Evolutionary conservation across 495 filamentous ascomycete genomes (phyloP), one percentile per base, ranked within the genome.

Genomic region (Annulohypoxylon stygium): DNA sequence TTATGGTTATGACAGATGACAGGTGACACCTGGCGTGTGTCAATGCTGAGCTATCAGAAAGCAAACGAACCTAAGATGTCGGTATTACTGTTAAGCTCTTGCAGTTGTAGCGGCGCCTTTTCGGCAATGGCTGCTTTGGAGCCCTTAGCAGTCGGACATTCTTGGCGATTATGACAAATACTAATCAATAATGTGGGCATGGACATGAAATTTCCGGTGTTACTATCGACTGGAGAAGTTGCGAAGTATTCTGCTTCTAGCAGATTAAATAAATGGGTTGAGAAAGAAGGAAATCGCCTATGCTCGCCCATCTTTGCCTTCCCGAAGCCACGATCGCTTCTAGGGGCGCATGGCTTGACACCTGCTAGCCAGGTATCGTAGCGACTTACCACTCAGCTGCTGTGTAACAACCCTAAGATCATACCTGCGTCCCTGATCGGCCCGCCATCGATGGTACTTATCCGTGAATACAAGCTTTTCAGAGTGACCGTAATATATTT

Each of bases 11-110:
- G 41, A 53, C 10, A 60, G n/a, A 30, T 53, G 41, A 53, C 10
- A 60, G n/a, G 5, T 30, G 30, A 6, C 30, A 30, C 30, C 30
- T 30, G 5, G 30, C 30, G 54, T 25, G 7, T 57, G 36, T 20
- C 50, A 65, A 43, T 55, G 62, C 11, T 45, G 34, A 65, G 62
- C 37, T 50, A 5, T 47, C 20, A 51, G 11, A 51, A 37, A 16
- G 8, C 26, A 54, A 43, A 30, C 25, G 23, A 12, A 10, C 30
- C 34, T 23, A 47, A 47, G 34, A 34, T 30, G 0, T 20, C 51
- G 16, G 30, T 25, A 66, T 66, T 57, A 39, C 57, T 58, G 51
- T 39, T 66, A 57, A 66, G 33, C 7, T 58, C 63, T 8, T 66
- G 63, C 63, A 66, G 34, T 39, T 39, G 37, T 34, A 9, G 37